Evolutionary conservation across 768 basidiomycete genomes (phyloP), one percentile per base, ranked within the genome.

Genomic region (Russula vinacea): DNA sequence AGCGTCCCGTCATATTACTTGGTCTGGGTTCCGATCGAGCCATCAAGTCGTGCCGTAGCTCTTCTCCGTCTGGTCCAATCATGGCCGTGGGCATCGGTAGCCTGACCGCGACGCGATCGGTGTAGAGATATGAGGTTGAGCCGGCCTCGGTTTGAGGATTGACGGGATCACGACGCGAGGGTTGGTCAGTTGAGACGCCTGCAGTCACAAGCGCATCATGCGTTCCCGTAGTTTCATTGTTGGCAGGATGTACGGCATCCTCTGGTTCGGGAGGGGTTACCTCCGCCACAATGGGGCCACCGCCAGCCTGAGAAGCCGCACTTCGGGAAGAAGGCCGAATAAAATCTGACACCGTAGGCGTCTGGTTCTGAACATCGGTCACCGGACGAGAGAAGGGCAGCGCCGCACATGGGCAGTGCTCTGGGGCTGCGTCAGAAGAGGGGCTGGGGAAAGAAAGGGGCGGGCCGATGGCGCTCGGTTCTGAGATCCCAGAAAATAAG

Each of bases 61-160:
- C 57, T 19, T 13, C 14, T 7, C 45, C 45, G 16, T 59, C 52
- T 33, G 33, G 16, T n/a, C 5, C 52, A 10, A 40, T 44, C 32
- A 39, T 59, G 42, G 63, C 26, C 3, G 37, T 22, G n/a, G 63
- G 62, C 51, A 55, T 60, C 10, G 49, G 14, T 40, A 58, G 53
- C 6, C 14, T 58, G 19, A 35, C 22, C 26, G 22, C 9, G 19
- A 16, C 42, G 22, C 47, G 53, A 51, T 60, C 19, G 22, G 54
- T 60, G 24, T 56, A 56, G 22, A 65, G 58, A 56, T 60, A 58
- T 14, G 63, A 64, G 19, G 32, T n/a, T 16, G 29, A 55, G 19
- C 10, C 3, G 19, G 32, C 13, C 10, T 49, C 5, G 26, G 26
- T 16, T 54, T 19, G 22, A 22, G 14, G 45, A 42, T 33, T 50